Conservation (phyloP, 345 rosid genomes). For the Hibiscus mutabilis region DNA sequence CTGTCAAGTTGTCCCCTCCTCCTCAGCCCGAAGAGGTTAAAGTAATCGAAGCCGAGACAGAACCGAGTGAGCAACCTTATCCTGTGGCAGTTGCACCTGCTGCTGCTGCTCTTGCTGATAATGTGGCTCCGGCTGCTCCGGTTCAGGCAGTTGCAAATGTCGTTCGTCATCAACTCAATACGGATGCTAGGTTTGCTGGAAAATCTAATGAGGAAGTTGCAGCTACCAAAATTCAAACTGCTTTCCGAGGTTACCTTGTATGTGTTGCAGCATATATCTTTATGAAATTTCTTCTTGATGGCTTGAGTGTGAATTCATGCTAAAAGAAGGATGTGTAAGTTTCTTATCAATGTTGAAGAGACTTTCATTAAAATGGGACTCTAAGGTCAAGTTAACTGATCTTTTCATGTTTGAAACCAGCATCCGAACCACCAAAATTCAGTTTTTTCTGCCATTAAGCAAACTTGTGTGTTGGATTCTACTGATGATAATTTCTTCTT, state of each 20-base stretch:
- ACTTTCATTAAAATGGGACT: neutral
- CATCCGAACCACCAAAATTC: neutral
- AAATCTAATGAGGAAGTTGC: constrained; percentile 71
- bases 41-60: constrained; percentile 39
- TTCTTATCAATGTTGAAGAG: neutral
- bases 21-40: constrained; percentile 46
- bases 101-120: neutral
- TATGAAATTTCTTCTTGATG: neutral
- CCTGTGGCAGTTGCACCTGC: constrained; percentile 23
- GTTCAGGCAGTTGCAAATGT: constrained; percentile 31
- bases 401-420: neutral
- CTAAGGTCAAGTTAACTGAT: neutral
- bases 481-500: neutral
- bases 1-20: constrained; percentile 27
- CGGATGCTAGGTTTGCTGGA: constrained; percentile 38
- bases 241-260: constrained; percentile 84
- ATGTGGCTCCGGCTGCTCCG: constrained; percentile 20
- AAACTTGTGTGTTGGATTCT: neutral
- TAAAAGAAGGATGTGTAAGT: too few species aligned
- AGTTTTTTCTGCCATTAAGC: neutral
- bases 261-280: neutral
- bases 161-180: constrained; percentile 21
- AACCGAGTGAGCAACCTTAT: constrained; percentile 25
- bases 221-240: constrained; percentile 79
- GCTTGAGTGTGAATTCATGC: neutral